Conservation (phyloP, 1,284 basidiomycete species). For the Malassezia psittaci region DNA sequence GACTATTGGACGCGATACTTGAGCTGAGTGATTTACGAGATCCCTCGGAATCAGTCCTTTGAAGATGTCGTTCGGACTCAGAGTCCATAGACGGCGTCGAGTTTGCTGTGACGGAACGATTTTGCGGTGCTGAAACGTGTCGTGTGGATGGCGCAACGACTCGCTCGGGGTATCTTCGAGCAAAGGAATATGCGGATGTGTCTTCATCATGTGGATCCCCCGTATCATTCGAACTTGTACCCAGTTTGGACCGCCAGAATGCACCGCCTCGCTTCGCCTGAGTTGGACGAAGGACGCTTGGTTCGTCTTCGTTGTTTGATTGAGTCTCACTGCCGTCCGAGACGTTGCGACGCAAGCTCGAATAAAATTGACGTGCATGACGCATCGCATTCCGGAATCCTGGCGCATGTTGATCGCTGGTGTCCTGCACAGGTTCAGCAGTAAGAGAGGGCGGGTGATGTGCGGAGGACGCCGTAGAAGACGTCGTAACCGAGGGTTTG, state of each 20-base stretch:
- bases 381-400: conserved; percentile 12
- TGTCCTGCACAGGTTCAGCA: background rate
- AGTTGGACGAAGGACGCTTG: background rate
- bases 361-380: conserved; percentile 11
- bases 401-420: background rate
- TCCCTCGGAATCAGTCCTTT: conserved; percentile 3
- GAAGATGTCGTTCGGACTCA: background rate
- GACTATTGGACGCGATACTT: conserved; percentile 4
- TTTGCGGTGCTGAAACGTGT: background rate
- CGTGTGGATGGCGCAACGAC: background rate
- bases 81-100: background rate
- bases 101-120: background rate
- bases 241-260: background rate
- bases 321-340: background rate
- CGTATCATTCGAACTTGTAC: background rate
- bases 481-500: too few species aligned
- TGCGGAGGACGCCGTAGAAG: too few species aligned
- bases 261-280: background rate
- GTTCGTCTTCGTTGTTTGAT: background rate
- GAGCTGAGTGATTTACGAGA: conserved; percentile 9
- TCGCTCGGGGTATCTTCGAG: too few species aligned
- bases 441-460: too few species aligned
- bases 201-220: background rate
- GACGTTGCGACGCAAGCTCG: conserved; percentile 2
- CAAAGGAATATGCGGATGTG: too few species aligned